Conservation (phyloP, 345 rosid genomes). For the Linum lewisii region DNA sequence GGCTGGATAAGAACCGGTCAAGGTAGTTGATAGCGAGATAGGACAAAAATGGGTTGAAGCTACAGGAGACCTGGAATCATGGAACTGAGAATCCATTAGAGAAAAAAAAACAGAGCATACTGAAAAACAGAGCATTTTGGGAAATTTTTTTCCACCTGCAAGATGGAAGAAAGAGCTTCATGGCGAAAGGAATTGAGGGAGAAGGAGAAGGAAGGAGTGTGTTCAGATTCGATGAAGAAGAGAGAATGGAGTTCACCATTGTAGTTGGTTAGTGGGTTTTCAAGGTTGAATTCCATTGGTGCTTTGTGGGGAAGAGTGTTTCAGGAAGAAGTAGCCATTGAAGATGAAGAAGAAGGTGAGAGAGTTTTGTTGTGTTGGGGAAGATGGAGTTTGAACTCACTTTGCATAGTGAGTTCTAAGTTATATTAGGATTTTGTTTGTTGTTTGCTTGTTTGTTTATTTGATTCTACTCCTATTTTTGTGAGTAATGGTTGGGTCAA, state of each 20-base stretch:
- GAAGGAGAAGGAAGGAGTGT: conserved; percentile 50
- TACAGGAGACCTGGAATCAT: conserved; percentile 29
- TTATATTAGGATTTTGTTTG: no score
- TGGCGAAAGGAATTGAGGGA: conserved; percentile 35
- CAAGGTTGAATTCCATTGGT: conserved; percentile 24
- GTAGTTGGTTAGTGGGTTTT: conserved; percentile 44
- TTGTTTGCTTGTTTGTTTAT: no score
- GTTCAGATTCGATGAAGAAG: conserved; percentile 50
- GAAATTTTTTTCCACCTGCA: conserved; percentile 25
- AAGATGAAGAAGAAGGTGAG: not conserved
- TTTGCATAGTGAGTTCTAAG: no score
- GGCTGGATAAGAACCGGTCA: conserved; percentile 66
- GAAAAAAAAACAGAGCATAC: not conserved
- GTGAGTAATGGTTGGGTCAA: no score
- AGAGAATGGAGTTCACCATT: conserved; percentile 25
- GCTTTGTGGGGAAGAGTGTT: not conserved
- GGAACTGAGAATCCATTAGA: not conserved
- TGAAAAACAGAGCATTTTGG: not conserved
- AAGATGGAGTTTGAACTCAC: no score
- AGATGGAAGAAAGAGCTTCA: conserved; percentile 35
- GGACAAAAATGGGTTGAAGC: conserved; percentile 34
- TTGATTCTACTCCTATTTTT: no score
- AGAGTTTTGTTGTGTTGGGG: no score
- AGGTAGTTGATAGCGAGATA: conserved; percentile 78
- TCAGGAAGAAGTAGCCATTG: not conserved